These are phyloP conservation scores for Akanthomyces uredinophilus DNA, from an alignment of 2,329 filamentous ascomycete species.

Conservation along the genomic window DNA sequence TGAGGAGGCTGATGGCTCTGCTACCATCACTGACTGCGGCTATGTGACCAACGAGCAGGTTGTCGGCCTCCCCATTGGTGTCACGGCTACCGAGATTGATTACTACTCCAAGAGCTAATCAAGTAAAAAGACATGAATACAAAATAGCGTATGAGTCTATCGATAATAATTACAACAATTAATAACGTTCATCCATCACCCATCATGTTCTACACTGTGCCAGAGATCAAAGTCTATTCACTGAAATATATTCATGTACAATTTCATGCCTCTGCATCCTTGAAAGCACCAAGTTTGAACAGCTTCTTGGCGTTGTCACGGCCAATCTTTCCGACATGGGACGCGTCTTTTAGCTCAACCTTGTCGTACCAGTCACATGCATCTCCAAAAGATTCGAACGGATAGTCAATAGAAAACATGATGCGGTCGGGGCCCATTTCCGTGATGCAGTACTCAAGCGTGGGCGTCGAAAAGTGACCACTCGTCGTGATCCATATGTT, in stretches of 20 bases:
- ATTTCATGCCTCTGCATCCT: constrained; percentile 23
- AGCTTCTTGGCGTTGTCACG: constrained; percentile 39
- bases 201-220: neutral
- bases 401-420: constrained; percentile 50
- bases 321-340: constrained; percentile 35
- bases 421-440: constrained; percentile 46
- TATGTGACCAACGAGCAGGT: constrained; percentile 39
- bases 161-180: neutral
- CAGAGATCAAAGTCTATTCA: neutral
- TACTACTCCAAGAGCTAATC: constrained; percentile 10
- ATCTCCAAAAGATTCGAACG: constrained; percentile 43
- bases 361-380: constrained; percentile 38
- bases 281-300: constrained; percentile 33
- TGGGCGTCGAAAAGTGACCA: constrained; percentile 50
- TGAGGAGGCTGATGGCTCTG: constrained; percentile 25
- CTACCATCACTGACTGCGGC: constrained; percentile 29
- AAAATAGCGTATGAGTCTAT: neutral
- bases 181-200: neutral
- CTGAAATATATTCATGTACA: neutral
- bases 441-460: constrained; percentile 43
- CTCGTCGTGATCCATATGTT: constrained; percentile 55
- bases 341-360: constrained; percentile 27
- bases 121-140: neutral
- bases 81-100: constrained; percentile 13
- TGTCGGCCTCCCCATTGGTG: constrained; percentile 39